Base-by-base conservation (phyloP, 257 asterid species). In the Avicennia marina region DNA sequence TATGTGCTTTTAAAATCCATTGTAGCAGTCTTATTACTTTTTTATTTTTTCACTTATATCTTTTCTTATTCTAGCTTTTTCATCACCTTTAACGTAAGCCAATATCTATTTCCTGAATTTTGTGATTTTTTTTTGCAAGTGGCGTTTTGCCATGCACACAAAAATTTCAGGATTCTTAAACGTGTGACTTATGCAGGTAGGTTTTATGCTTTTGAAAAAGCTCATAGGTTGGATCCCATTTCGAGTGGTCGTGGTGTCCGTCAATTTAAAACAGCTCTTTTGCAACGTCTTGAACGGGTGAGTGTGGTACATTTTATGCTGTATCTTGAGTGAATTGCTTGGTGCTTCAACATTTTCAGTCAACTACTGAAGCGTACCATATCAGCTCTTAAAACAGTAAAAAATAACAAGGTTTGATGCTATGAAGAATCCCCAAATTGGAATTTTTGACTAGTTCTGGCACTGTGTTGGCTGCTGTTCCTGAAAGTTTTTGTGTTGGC, bases 181-280 rank as follows among this genome's bases (percentile, higher is more conserved):
- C 67, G 50, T 51, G 48, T 59, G 48, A 70, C 34, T 69, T 50
- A 12, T 76, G 80, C 80, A 90, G 96, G 98, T 66, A 82, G 98
- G 49, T 90, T 90, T 78, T 90, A 90, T 81, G 98, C 98, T 65
- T 90, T 90, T 68, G 96, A 87, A 63, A 90, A 90, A 73, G 98
- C 98, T 59, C 98, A 90, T 69, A 82, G 83, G 62, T 63, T 90
- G 82, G 98, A 90, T 68, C 98, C 98, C 57, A 87, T 83, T 57
- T 90, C 98, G 1, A 90, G 96, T 70, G 98, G 98, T 50, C 96
- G 98, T 60, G 98, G 98, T 68, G 98, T 90, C 52, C 91, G 98
- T 40, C 98, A 90, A 67, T 90, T 90, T 72, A 90, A 90, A 79
- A 90, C 98, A 20, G 94, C 98, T 63, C 96, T 90, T 64, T 56